Evolutionary conservation across 129 eudicot species (phyloP), one percentile per base, ranked within the genome.

Genomic region (Centaurea solstitialis): DNA sequence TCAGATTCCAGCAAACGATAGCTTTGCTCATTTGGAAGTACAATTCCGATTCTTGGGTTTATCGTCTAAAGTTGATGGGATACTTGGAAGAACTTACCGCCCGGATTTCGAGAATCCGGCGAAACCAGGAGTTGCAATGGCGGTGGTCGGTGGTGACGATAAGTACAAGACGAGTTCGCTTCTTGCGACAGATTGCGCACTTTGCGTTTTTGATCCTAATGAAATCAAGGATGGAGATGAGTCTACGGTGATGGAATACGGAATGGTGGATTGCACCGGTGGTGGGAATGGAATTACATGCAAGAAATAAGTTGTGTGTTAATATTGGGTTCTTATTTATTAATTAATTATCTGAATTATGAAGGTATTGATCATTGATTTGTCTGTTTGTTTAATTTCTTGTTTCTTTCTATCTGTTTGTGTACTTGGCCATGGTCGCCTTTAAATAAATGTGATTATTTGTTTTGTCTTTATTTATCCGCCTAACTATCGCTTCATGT

Each of bases 31-130:
- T 72, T 73, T 89, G 70, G 93, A 86, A 72, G 88, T 86, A 28
- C 88, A 86, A 72, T 89, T 89, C 39, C 83, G 90, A 76, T 86
- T 89, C 87, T 79, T 84, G 66, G 84, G 88, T 4, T 50, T 89
- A 41, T 89, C 93, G 12, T 28, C 81, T 26, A 79, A 84, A 17
- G 93, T 86, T 21, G 90, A 89, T 17, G 93, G 93, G 30, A 85
- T 89, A 70, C 88, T 89, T n/a, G 93, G 93, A 1, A 79, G 88
- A 66, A 86, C 93, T 70, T 86, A 89, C 65, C 87, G 72, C 75
- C 90, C 85, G 0, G 88, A 86, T 86, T 89, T 86, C 73, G 88
- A 84, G 39, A 89, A 89, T 70, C 90, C 88, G 8, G 93, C 90
- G 1, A 89, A 89, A 76, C 85, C 81, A 17, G 90, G 93, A 18